Evolutionary conservation across 371 early-diverging fungal genomes (phyloP).

Genomic region (Blakeslea trispora): DNA sequence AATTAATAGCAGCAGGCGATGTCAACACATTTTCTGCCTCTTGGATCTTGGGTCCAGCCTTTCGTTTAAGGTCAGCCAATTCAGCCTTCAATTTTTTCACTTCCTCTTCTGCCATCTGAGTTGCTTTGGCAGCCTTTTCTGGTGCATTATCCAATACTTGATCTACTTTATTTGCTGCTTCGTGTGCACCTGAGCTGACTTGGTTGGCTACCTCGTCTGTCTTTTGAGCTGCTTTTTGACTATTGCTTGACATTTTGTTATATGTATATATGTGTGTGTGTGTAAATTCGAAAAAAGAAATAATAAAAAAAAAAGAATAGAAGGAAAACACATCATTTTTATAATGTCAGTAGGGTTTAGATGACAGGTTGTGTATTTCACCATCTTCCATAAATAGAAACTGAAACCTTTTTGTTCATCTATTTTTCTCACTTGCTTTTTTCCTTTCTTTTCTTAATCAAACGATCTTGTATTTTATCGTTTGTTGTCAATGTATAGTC

Average conservation of each 20-base stretch:
- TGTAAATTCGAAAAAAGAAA: not conserved
- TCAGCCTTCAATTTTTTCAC: conserved; percentile 40
- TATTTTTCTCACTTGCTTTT: too few species aligned
- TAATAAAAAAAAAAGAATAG: not conserved
- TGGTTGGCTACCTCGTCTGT: conserved; percentile 9
- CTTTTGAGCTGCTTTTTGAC: conserved; percentile 17
- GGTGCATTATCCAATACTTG: conserved; percentile 6
- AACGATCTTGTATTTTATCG: too few species aligned
- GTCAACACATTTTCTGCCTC: conserved; percentile 43
- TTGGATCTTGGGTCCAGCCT: conserved; percentile 41
- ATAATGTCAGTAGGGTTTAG: too few species aligned
- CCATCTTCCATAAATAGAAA: too few species aligned
- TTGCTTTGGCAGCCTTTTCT: conserved; percentile 26
- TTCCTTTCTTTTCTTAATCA: too few species aligned
- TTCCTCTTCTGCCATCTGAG: conserved; percentile 38
- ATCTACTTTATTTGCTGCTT: conserved; percentile 7
- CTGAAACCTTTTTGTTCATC: too few species aligned
- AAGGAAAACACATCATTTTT: too few species aligned
- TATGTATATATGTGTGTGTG: too few species aligned
- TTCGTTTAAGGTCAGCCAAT: conserved; percentile 33
- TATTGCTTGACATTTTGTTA: not conserved
- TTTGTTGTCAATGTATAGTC: too few species aligned
- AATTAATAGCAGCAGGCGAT: conserved; percentile 38
- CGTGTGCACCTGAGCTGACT: conserved; percentile 1
- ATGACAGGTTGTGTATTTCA: too few species aligned